Percentiles rank a stretch among this genome's conserved stretches.
Conservation (phyloP, 2,329 filamentous ascomycete genomes). For the Trichophyton schoenleinii region DNA sequence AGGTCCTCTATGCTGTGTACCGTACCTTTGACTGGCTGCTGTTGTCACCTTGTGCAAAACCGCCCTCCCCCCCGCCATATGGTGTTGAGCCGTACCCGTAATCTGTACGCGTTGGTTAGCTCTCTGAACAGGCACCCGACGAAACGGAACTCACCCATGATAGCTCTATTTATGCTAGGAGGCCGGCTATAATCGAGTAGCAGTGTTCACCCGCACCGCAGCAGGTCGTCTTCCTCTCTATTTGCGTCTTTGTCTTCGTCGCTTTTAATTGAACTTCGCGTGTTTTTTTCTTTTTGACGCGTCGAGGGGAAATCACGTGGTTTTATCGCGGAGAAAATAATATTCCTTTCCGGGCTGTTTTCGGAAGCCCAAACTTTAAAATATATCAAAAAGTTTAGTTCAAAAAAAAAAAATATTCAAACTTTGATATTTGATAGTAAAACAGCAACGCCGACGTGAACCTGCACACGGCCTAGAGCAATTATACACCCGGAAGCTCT, state of each 20-base stretch:
- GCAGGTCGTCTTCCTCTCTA: neutral
- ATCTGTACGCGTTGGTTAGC: slow-evolving; percentile 17
- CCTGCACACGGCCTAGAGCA: neutral
- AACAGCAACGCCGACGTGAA: too few relatives aligned
- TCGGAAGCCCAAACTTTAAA: neutral
- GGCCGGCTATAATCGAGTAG: neutral
- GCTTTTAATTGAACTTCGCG: slow-evolving; percentile 1
- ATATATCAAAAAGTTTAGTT: neutral
- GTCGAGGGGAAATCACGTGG: slow-evolving; percentile 2
- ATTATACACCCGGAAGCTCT: neutral
- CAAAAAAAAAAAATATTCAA: neutral
- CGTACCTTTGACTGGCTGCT: slow-evolving; percentile 38
- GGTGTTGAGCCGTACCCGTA: slow-evolving; percentile 36
- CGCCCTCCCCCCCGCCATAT: slow-evolving; percentile 44
- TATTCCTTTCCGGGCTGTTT: neutral
- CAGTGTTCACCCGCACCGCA: neutral
- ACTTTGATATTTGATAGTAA: neutral
- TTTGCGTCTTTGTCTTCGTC: neutral
- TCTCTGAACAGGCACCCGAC: neutral
- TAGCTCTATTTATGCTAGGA: neutral
- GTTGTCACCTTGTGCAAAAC: slow-evolving; percentile 45
- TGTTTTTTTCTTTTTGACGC: neutral
- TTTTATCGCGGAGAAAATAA: neutral
- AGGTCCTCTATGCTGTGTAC: slow-evolving; percentile 23
- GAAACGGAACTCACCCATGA: slow-evolving; percentile 9